Conservation (phyloP, 768 basidiomycete genomes). For the Rhizopogon rudus region DNA sequence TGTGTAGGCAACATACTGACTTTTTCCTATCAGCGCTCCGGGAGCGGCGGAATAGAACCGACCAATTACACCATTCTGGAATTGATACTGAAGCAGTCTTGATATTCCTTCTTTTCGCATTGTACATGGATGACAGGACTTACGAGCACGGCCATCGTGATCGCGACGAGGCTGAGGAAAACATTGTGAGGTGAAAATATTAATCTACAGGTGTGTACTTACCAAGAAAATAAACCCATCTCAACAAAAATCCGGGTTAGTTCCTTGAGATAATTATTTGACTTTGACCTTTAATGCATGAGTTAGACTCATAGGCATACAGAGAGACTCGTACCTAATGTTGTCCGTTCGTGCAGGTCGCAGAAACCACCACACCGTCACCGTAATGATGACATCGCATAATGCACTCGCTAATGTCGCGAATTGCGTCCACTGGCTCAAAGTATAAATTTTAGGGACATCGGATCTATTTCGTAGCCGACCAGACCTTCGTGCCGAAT, state of each 20-base stretch:
- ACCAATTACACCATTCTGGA: slow-evolving; percentile 1
- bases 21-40: slow-evolving; percentile 11
- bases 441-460: background rate
- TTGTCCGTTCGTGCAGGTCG: slow-evolving; percentile 7
- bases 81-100: slow-evolving; percentile 7
- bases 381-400: slow-evolving; percentile 17
- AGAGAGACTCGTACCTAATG: slow-evolving; percentile 7
- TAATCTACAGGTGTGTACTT: background rate
- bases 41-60: slow-evolving; percentile 9
- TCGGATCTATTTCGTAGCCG: background rate
- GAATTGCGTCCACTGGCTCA: slow-evolving; percentile 5
- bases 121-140: background rate
- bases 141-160: slow-evolving; percentile 9
- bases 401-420: slow-evolving; percentile 11
- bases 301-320: background rate
- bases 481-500: slow-evolving; percentile 5
- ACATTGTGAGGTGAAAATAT: background rate
- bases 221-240: slow-evolving; percentile 17
- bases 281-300: slow-evolving; percentile 1
- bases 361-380: slow-evolving; percentile 12
- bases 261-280: slow-evolving; percentile 7
- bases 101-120: background rate
- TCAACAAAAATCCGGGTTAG: slow-evolving; percentile 9
- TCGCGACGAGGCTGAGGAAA: slow-evolving; percentile 4
- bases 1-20: slow-evolving; percentile 3